Evolutionary conservation across 1,284 basidiomycete species (phyloP).

Genomic region (Cystobasidiaceae sp.): DNA sequence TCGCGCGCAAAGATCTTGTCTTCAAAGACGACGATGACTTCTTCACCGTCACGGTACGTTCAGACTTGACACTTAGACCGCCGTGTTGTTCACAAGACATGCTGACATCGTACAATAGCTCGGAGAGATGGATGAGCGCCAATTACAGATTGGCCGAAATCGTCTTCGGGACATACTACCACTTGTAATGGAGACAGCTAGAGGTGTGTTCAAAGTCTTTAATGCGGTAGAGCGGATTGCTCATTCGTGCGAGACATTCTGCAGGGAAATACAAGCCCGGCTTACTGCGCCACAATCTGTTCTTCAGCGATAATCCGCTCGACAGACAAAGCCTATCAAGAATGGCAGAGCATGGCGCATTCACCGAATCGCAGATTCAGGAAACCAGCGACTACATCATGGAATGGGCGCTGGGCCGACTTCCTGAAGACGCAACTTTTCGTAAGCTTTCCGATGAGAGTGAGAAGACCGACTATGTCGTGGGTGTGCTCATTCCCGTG

Average conservation of each 20-base stretch:
- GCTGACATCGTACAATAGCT: background rate
- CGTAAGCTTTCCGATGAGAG: background rate
- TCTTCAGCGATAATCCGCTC: background rate
- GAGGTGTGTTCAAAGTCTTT: background rate
- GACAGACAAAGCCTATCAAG: background rate
- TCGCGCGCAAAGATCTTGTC: background rate
- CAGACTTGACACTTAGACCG: background rate
- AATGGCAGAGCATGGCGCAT: constrained; percentile 1
- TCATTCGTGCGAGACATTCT: background rate
- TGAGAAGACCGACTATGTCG: constrained; percentile 1
- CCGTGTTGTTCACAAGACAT: background rate
- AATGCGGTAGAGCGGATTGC: background rate
- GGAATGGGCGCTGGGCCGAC: background rate
- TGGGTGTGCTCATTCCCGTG: background rate
- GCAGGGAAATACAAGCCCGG: constrained; percentile 11
- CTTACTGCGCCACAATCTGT: background rate
- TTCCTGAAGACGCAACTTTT: background rate
- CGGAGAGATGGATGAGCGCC: background rate
- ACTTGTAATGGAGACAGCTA: background rate
- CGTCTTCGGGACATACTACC: background rate
- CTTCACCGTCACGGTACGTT: background rate
- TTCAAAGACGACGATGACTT: background rate
- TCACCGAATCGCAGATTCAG: background rate
- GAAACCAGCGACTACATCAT: constrained; percentile 5
- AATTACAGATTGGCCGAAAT: background rate